Conservation (phyloP, 2,329 filamentous ascomycete species). For the Colletotrichum theobromicola region DNA sequence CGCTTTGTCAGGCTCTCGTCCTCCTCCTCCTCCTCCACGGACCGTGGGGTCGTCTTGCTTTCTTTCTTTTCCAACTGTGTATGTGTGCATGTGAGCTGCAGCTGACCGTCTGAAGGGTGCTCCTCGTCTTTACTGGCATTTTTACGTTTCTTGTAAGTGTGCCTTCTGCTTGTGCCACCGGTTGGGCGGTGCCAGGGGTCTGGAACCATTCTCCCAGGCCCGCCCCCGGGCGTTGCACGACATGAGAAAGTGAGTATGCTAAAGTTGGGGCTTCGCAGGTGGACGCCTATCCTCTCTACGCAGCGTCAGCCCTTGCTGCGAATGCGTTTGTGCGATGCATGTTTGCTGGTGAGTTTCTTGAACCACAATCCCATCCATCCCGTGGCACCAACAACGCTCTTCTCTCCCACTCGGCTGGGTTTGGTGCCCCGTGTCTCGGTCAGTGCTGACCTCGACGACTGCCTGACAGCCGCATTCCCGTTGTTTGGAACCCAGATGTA, state of each 20-base stretch:
- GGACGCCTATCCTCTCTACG: conserved; percentile 78
- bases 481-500: conserved; percentile 80
- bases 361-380: not conserved
- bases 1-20: conserved; percentile 37
- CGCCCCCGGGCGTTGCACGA: conserved; percentile 4
- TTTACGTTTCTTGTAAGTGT: conserved; percentile 83
- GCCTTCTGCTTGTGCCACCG: not conserved
- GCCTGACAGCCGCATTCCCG: conserved; percentile 69
- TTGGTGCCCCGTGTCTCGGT: not conserved
- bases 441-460: not conserved
- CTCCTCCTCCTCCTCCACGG: conserved; percentile 2
- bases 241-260: not conserved
- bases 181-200: conserved; percentile 17
- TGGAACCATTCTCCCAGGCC: conserved; percentile 15
- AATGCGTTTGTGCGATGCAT: conserved; percentile 80
- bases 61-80: conserved; percentile 19
- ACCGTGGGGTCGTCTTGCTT: conserved; percentile 29
- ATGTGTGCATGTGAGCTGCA: conserved; percentile 29
- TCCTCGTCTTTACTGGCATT: conserved; percentile 82
- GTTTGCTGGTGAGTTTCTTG: conserved; percentile 69
- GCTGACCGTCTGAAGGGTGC: conserved; percentile 57
- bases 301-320: conserved; percentile 80
- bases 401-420: conserved; percentile 26
- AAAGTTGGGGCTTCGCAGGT: conserved; percentile 48
- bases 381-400: conserved; percentile 3